Evolutionary conservation across 208 protist genomes (phyloP).

Genomic region (Trypanosoma boissoni): DNA sequence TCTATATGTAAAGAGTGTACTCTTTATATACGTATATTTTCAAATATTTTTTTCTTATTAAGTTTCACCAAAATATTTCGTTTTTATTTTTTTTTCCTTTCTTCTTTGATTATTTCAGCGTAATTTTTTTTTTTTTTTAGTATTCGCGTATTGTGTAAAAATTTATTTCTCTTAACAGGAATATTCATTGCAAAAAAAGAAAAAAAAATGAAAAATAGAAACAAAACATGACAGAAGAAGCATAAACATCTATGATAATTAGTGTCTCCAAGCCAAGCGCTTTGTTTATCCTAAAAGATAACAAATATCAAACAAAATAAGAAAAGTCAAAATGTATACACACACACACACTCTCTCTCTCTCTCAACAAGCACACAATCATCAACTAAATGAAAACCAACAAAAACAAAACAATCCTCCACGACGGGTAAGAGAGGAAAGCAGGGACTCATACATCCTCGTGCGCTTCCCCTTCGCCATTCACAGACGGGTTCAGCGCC

Average conservation of each 20-base stretch:
- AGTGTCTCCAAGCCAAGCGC: constrained; percentile 7
- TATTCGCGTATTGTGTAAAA: too few relatives aligned
- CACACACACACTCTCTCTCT: neutral
- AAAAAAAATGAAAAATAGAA: constrained; percentile 8
- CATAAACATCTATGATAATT: too few relatives aligned
- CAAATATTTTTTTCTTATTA: too few relatives aligned
- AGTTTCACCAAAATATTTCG: too few relatives aligned
- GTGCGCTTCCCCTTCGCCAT: too few relatives aligned
- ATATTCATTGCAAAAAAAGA: constrained; percentile 19
- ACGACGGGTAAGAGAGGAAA: too few relatives aligned
- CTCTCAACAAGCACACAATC: neutral
- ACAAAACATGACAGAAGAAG: neutral
- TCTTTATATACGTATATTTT: too few relatives aligned
- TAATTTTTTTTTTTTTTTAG: constrained; percentile 26
- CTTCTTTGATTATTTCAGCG: too few relatives aligned
- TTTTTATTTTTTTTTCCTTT: too few relatives aligned
- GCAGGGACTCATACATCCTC: too few relatives aligned
- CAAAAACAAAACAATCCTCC: neutral
- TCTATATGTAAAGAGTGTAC: too few relatives aligned
- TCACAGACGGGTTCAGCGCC: constrained; percentile 26
- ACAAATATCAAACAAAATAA: neutral
- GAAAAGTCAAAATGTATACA: neutral
- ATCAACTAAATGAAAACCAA: neutral
- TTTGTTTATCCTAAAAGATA: constrained; percentile 13
- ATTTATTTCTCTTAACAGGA: too few relatives aligned